phyloP scores from a whole-genome alignment of 805 yeast genomes.

The Candida pseudofarinosa region DNA sequence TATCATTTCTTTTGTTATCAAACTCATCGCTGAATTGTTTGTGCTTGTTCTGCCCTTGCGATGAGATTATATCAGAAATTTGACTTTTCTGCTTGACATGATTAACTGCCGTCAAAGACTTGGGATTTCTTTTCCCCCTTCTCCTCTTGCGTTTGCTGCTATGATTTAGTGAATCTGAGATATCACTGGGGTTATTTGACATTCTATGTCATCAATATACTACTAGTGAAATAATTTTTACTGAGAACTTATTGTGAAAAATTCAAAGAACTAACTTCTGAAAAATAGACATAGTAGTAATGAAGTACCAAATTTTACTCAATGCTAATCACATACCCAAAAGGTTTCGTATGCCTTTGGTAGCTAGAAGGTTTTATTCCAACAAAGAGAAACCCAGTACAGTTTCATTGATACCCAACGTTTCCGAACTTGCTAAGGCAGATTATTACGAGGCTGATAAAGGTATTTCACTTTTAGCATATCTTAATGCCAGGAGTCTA shows the following conservation, averaged over 20 bases:
- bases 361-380: not conserved
- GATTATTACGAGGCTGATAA: constrained; percentile 19
- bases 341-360: not conserved
- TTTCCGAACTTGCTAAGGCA: constrained; percentile 20
- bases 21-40: constrained; percentile 18
- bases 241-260: not conserved
- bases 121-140: constrained; percentile 29
- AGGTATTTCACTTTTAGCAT: constrained; percentile 29
- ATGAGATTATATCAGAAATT: constrained; percentile 2
- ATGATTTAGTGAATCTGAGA: constrained; percentile 4
- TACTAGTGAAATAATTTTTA: not conserved
- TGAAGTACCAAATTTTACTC: not conserved
- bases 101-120: constrained; percentile 7
- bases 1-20: not conserved
- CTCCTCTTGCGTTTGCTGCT: constrained; percentile 14
- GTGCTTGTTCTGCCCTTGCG: constrained; percentile 19
- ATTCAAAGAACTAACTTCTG: not conserved
- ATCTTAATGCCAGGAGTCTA: constrained; percentile 31
- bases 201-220: constrained; percentile 2
- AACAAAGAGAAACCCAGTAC: constrained; percentile 22
- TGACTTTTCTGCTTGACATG: not conserved
- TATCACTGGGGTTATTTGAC: constrained; percentile 10
- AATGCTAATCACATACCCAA: not conserved
- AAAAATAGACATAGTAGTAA: not conserved
- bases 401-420: constrained; percentile 36